These are phyloP conservation scores for Zea luxurians DNA, from an alignment of 176 grass and related monocot species.

Conservation along the genomic window DNA sequence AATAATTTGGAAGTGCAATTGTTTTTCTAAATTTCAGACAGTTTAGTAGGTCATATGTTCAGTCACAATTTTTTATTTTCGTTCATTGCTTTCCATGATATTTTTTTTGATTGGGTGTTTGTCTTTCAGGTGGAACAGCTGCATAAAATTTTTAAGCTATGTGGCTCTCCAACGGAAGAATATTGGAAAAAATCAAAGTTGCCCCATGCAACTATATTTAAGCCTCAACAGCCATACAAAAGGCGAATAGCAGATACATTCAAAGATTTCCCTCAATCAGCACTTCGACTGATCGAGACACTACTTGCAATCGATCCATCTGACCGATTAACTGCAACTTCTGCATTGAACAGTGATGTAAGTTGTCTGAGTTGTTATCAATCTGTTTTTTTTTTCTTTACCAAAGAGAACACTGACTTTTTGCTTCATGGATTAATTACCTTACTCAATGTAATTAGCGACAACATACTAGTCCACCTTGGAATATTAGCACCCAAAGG, in stretches of 20 bases:
- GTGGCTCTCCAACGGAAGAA: slow-evolving; percentile 81
- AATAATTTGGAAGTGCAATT: slow-evolving; percentile 3
- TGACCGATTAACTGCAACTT: slow-evolving; percentile 70
- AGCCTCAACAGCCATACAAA: slow-evolving; percentile 78
- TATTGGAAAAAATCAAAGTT: slow-evolving; percentile 94
- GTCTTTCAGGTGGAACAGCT: slow-evolving; percentile 77
- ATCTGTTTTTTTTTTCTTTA: slow-evolving; percentile 17
- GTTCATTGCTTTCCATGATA: background rate
- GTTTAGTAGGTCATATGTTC: background rate
- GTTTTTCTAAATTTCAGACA: background rate
- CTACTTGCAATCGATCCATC: slow-evolving; percentile 75
- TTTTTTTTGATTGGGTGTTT: slow-evolving; percentile 27
- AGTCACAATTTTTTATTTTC: background rate
- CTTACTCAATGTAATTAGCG: background rate
- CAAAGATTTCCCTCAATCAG: slow-evolving; percentile 79
- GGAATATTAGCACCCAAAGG: slow-evolving; percentile 16
- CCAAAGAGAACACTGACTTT: slow-evolving; percentile 2
- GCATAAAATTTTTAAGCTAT: slow-evolving; percentile 95
- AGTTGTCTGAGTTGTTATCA: slow-evolving; percentile 43
- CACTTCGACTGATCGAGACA: slow-evolving; percentile 78
- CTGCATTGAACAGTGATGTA: slow-evolving; percentile 75
- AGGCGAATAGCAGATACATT: slow-evolving; percentile 76
- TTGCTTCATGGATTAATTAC: slow-evolving; percentile 7
- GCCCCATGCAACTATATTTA: slow-evolving; percentile 90
- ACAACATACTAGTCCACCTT: slow-evolving; percentile 1